Evolutionary conservation across 208 protist species (phyloP), one percentile per base, ranked within the genome.

Genomic region (Leishmania turanica): DNA sequence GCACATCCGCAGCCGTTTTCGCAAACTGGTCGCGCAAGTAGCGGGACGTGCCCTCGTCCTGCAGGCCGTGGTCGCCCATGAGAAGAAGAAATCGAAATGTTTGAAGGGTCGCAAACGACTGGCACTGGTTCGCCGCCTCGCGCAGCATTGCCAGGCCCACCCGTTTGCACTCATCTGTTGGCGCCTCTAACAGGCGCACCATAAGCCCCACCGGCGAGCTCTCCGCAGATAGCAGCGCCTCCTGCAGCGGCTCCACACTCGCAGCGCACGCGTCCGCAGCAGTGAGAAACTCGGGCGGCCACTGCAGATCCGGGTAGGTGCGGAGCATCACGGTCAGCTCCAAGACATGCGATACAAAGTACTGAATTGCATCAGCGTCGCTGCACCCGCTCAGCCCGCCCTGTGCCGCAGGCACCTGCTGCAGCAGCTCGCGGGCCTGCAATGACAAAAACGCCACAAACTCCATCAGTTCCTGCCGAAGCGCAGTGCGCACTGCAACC

Each of bases 31-130:
- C 88, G 11, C 90, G 86, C 69, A 97, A 81, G 80, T 96, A 93
- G 72, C 69, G 70, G 62, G 87, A 80, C 53, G 92, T 88, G 34
- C 77, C 73, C 31, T 34, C 81, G 79, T 95, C 91, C 64, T 45
- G 69, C 58, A 92, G 74, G 62, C 77, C 78, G 62, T 86, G 68
- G 72, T 97, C 92, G 40, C 92, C 94, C 51, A 97, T 62, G 3
- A 87, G 80, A 15, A 96, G 83, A 24, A 97, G 86, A 80, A 93
- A 96, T 54, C 87, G 91, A 84, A 95, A 97, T 19, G 90, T 86
- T 77, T 96, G 94, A 34, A 95, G 77, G 15, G 94, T 86, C 0
- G 94, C 89, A 34, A 97, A 84, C 11, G 82, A 60, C 68, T 91
- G 79, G 40, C 81, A 87, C 82, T 96, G 92, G 19, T 84, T 80